These are phyloP conservation scores for Emydomyces testavorans DNA, from an alignment of 2,329 filamentous ascomycete genomes.

Conservation along the genomic window DNA sequence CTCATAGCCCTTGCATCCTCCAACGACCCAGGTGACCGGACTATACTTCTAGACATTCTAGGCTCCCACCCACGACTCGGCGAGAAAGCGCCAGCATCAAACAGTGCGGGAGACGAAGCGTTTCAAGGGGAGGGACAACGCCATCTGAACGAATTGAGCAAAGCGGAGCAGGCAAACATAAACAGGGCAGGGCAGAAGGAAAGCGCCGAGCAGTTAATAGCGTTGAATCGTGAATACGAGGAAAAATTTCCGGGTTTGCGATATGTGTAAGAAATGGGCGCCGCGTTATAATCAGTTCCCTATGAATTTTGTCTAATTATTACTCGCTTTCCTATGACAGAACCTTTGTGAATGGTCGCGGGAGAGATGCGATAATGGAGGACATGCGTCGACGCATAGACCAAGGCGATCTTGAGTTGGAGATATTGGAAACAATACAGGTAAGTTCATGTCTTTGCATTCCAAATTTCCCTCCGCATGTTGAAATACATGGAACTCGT, in stretches of 20 bases:
- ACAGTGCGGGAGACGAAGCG: constrained; percentile 21
- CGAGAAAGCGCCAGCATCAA: constrained; percentile 38
- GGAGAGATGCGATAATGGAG: constrained; percentile 61
- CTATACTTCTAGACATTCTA: constrained; percentile 59
- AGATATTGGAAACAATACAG: constrained; percentile 63
- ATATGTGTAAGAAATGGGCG: constrained; percentile 50
- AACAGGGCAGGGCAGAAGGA: constrained; percentile 25
- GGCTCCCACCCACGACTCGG: constrained; percentile 75
- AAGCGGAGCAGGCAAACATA: constrained; percentile 70
- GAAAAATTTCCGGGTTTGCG: constrained; percentile 65
- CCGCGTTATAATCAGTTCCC: constrained; percentile 14
- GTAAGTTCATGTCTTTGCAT: constrained; percentile 37
- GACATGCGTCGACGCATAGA: constrained; percentile 69
- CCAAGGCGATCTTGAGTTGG: constrained; percentile 51
- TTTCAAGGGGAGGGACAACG: constrained; percentile 48
- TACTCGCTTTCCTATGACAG: constrained; percentile 24
- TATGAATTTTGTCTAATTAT: not conserved
- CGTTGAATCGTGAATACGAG: constrained; percentile 69
- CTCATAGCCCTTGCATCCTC: constrained; percentile 50
- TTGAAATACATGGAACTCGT: constrained; percentile 4
- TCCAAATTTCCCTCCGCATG: not conserved
- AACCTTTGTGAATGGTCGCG: constrained; percentile 78
- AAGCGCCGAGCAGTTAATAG: constrained; percentile 39
- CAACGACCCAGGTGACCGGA: constrained; percentile 38
- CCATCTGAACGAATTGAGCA: constrained; percentile 55